A percentile compares a stretch with the other conserved stretches of the same genome.
These are phyloP conservation scores for Metschnikowia matae DNA, from an alignment of 805 yeast genomes.

Conservation along the genomic window DNA sequence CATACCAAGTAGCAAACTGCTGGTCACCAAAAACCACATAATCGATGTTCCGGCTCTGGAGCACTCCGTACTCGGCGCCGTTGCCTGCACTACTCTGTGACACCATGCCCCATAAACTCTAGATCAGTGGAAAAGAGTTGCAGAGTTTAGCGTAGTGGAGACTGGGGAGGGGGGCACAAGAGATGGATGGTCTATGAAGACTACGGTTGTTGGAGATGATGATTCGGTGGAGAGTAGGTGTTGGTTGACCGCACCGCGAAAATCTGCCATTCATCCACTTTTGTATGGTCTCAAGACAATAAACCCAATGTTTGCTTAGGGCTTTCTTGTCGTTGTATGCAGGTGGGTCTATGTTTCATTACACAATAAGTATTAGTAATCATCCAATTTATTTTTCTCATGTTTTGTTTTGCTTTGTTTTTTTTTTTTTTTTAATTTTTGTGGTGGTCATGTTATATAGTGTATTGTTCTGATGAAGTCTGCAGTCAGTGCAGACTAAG, in stretches of 20 bases:
- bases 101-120: not conserved
- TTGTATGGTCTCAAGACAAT: no score
- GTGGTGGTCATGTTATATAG: no score
- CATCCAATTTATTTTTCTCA: no score
- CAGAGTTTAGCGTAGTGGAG: not conserved
- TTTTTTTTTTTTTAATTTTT: no score
- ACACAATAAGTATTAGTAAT: no score
- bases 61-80: constrained; percentile 49
- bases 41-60: constrained; percentile 58
- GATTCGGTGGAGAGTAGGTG: not conserved
- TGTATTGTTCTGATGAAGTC: no score
- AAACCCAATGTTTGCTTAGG: not conserved
- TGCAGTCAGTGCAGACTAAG: not conserved
- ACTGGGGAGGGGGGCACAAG: no score
- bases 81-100: not conserved
- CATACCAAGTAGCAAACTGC: constrained; percentile 81
- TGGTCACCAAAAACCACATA: constrained; percentile 64
- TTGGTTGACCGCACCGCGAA: not conserved
- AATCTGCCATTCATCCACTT: not conserved
- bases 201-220: not conserved
- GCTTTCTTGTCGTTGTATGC: not conserved
- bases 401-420: no score
- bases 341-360: not conserved
- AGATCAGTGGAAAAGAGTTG: not conserved
- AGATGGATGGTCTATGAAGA: no score